These are phyloP conservation scores for Candida maris DNA, from an alignment of 805 yeast species.

Conservation along the genomic window DNA sequence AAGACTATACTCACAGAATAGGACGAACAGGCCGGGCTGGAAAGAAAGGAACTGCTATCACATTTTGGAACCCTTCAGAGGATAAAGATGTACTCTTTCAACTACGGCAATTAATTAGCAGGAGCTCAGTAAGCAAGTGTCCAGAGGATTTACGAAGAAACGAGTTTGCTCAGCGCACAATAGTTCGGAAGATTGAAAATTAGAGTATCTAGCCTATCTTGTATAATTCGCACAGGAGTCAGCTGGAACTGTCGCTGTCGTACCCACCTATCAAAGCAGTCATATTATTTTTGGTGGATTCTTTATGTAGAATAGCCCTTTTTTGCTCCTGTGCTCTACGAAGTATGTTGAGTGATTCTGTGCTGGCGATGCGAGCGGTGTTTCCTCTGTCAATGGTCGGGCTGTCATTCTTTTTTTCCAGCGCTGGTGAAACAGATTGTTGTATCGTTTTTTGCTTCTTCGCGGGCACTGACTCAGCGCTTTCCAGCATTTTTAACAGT, in stretches of 20 bases:
- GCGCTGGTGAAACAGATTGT: slow-evolving; percentile 13
- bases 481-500: slow-evolving; percentile 34
- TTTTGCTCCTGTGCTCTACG: background rate
- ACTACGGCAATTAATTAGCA: slow-evolving; percentile 45
- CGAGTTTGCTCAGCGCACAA: slow-evolving; percentile 18
- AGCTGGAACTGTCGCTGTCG: slow-evolving; percentile 10
- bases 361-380: slow-evolving; percentile 1
- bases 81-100: slow-evolving; percentile 52
- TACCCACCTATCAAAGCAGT: slow-evolving; percentile 8
- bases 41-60: slow-evolving; percentile 66
- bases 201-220: slow-evolving; percentile 1
- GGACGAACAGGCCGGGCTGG: slow-evolving; percentile 99
- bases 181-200: slow-evolving; percentile 14
- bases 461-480: slow-evolving; percentile 21
- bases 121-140: slow-evolving; percentile 35
- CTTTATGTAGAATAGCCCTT: background rate
- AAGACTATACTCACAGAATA: slow-evolving; percentile 85
- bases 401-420: slow-evolving; percentile 4
- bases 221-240: background rate
- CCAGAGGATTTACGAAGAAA: slow-evolving; percentile 37
- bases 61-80: slow-evolving; percentile 56
- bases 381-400: background rate
- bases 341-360: slow-evolving; percentile 3
- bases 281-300: background rate
- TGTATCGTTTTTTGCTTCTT: slow-evolving; percentile 23